phyloP scores from a whole-genome alignment of 2,329 filamentous ascomycete genomes.

The Basipetospora sp. region DNA sequence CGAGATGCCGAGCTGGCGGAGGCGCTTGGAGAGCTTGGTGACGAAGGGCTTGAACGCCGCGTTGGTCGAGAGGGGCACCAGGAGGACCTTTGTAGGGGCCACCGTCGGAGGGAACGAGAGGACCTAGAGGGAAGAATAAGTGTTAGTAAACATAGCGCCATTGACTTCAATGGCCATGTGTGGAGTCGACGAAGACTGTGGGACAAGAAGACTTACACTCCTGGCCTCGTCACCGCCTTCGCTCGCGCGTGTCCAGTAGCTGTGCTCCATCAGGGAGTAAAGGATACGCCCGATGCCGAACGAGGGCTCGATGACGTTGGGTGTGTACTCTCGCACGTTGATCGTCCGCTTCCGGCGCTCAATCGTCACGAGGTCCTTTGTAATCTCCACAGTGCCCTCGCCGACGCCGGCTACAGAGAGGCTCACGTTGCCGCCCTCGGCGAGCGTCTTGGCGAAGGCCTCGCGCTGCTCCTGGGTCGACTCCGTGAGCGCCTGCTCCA shows the following conservation, averaged over 20 bases:
- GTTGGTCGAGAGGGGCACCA: slow-evolving; percentile 67
- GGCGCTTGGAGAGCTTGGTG: slow-evolving; percentile 49
- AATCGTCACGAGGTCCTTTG: slow-evolving; percentile 66
- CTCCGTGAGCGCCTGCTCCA: slow-evolving; percentile 64
- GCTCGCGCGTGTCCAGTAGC: slow-evolving; percentile 70
- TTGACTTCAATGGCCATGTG: too few relatives aligned
- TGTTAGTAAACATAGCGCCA: too few relatives aligned
- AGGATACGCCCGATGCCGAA: slow-evolving; percentile 87
- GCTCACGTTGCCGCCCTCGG: slow-evolving; percentile 57
- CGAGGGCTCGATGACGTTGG: slow-evolving; percentile 84
- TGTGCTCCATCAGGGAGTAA: slow-evolving; percentile 82
- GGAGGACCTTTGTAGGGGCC: slow-evolving; percentile 72
- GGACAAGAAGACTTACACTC: slow-evolving; percentile 47
- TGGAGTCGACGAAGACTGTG: too few relatives aligned
- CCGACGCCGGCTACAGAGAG: slow-evolving; percentile 55
- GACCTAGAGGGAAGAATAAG: slow-evolving; percentile 18
- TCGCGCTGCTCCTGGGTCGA: slow-evolving; percentile 71
- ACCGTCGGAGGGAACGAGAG: slow-evolving; percentile 37
- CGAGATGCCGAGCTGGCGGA: slow-evolving; percentile 57
- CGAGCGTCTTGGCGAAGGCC: slow-evolving; percentile 59
- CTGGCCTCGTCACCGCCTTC: slow-evolving; percentile 57
- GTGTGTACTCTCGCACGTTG: slow-evolving; percentile 77
- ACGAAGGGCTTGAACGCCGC: slow-evolving; percentile 57
- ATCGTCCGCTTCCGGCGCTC: slow-evolving; percentile 72
- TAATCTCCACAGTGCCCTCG: slow-evolving; percentile 63